These are phyloP conservation scores for Hymenochaete sp. DNA, from an alignment of 1,284 basidiomycete species.

Conservation along the genomic window DNA sequence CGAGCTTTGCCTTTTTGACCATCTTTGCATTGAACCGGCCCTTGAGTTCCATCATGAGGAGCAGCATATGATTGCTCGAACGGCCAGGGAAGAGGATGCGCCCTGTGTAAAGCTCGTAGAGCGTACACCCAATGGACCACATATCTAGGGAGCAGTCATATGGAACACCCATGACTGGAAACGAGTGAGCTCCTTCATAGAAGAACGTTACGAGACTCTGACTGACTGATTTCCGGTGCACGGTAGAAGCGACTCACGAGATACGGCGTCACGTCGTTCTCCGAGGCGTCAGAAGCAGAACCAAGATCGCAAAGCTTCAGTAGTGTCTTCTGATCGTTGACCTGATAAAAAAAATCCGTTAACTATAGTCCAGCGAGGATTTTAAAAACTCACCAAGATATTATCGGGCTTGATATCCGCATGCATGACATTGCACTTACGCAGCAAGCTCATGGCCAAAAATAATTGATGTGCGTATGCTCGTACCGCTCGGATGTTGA, in stretches of 20 bases:
- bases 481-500: conserved; percentile 94
- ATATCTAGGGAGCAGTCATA: conserved; percentile 93
- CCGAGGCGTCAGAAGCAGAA: conserved; percentile 87
- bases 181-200: conserved; percentile 11
- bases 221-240: conserved; percentile 95
- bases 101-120: conserved; percentile 97
- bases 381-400: conserved; percentile 59
- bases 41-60: conserved; percentile 94
- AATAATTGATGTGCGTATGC: conserved; percentile 97
- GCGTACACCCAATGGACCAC: conserved; percentile 96
- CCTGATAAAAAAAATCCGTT: conserved; percentile 38
- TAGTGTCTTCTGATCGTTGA: conserved; percentile 90
- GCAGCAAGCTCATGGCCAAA: conserved; percentile 75
- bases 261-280: conserved; percentile 97
- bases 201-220: conserved; percentile 9
- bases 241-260: conserved; percentile 97
- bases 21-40: conserved; percentile 90
- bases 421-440: conserved; percentile 91
- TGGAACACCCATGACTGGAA: conserved; percentile 82
- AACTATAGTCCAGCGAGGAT: conserved; percentile 6
- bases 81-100: conserved; percentile 97
- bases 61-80: conserved; percentile 96
- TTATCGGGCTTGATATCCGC: conserved; percentile 99
- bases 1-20: conserved; percentile 92
- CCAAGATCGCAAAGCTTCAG: conserved; percentile 96